Percentiles rank a stretch among this genome's conserved stretches.
phyloP scores from a whole-genome alignment of 306 rosid species.

The Coriaria nepalensis region DNA sequence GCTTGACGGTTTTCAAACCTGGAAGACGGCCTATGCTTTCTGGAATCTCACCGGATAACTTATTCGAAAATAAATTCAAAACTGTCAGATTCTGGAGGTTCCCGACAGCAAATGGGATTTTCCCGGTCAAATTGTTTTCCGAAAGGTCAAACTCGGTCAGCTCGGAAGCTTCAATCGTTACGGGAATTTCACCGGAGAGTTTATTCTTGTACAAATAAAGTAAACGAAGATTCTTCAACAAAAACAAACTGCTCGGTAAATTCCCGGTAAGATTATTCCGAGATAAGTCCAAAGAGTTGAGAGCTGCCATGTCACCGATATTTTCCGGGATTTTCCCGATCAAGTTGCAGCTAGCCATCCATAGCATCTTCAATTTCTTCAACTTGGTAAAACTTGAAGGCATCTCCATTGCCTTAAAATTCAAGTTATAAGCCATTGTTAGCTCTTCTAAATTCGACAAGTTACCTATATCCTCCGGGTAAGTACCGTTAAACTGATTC shows the following conservation, averaged over 20 bases:
- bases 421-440: constrained; percentile 8
- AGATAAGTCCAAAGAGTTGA: constrained; percentile 37
- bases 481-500: constrained; percentile 29
- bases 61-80: constrained; percentile 27
- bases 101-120: constrained; percentile 44
- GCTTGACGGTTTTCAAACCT: constrained; percentile 15
- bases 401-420: constrained; percentile 18
- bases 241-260: constrained; percentile 39
- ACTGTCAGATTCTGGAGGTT: constrained; percentile 25
- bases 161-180: constrained; percentile 29
- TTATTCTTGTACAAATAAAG: constrained; percentile 27
- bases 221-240: constrained; percentile 26
- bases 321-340: constrained; percentile 43
- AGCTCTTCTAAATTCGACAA: constrained; percentile 43
- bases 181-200: constrained; percentile 44
- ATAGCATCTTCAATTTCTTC: constrained; percentile 33
- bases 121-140: constrained; percentile 26
- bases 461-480: constrained; percentile 39
- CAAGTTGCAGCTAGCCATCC: constrained; percentile 23
- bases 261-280: constrained; percentile 24
- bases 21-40: constrained; percentile 43
- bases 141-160: constrained; percentile 35
- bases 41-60: constrained; percentile 45
- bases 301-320: constrained; percentile 39
- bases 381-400: constrained; percentile 30